Percentiles rank a stretch among this genome's conserved stretches.
Evolutionary conservation across 352 stramenopile species (phyloP).

Genomic region (Phytopythium litorale): DNA sequence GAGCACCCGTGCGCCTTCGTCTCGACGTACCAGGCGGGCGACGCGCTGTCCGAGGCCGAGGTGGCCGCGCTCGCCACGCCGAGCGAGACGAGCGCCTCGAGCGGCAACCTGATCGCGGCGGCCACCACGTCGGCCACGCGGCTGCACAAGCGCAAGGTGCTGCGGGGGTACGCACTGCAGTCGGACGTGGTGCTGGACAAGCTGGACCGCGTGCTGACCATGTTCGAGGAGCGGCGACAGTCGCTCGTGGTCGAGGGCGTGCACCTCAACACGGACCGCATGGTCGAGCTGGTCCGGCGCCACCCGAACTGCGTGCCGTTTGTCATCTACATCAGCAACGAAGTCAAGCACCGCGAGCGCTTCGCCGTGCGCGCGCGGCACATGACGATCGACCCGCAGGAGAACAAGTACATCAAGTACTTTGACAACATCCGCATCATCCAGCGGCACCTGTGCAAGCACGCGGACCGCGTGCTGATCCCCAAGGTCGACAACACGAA

Average conservation of each 20-base stretch:
- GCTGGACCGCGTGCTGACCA: conserved; percentile 76
- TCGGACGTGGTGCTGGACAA: conserved; percentile 81
- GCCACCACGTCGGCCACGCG: conserved; percentile 61
- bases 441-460: conserved; percentile 81
- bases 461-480: conserved; percentile 82
- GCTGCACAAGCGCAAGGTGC: conserved; percentile 77
- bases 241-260: conserved; percentile 86
- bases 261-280: conserved; percentile 81
- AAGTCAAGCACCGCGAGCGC: conserved; percentile 83
- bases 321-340: conserved; percentile 89
- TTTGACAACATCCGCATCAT: conserved; percentile 91
- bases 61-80: conserved; percentile 42
- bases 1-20: conserved; percentile 81
- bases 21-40: conserved; percentile 86
- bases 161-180: conserved; percentile 83
- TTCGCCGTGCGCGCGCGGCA: conserved; percentile 81
- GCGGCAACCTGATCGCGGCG: conserved; percentile 16
- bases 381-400: conserved; percentile 87
- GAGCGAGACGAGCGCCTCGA: conserved; percentile 9
- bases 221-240: conserved; percentile 80
- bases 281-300: conserved; percentile 70
- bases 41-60: conserved; percentile 50
- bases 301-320: conserved; percentile 86
- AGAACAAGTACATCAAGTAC: conserved; percentile 91
- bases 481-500: conserved; percentile 90